Evolutionary conservation across 1,284 basidiomycete species (phyloP), one percentile per base, ranked within the genome.

Genomic region (Apiotrichum siamense): DNA sequence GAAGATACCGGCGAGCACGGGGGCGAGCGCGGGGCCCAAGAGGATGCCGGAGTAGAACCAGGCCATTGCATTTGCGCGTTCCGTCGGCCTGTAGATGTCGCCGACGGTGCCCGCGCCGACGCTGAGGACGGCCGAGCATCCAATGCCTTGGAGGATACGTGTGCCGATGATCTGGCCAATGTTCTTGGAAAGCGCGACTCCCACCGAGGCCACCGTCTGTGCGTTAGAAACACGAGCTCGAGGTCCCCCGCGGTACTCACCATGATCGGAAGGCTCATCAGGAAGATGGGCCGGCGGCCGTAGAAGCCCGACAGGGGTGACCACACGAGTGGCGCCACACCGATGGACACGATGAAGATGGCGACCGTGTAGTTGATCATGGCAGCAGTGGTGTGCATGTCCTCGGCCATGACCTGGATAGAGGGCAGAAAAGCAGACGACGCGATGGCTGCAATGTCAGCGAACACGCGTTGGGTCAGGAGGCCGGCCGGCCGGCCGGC

Each of bases 361-460:
- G 80, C 74, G 48, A 72, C 62, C 6, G 68, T 77, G 50, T 69
- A 82, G 79, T 80, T 82, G 55, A 87, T 77, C 24, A 83, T 67
- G 4, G 77, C 60, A 1, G 77, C 76, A 0, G 81, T 80, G 0
- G 83, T 79, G 31, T 78, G 50, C 9, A 87, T 72, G 50, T 87
- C 84, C 21, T 71, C 66, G 0, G 83, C 79, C 55, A 87, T 81
- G 50, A 82, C 76, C 0, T 83, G 83, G 42, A 87, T 84, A 0
- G 80, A 79, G 0, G 85, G 86, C 3, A 85, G 76, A 68, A 87
- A 86, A 2, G 81, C 79, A 5, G 82, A 81, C 2, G 81, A 78
- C 0, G 84, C 80, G 63, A 87, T 81, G 25, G 84, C 84, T 87
- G 60, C 7, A 18, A 21, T 26, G 27, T 43, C 41, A 43, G 40